These are phyloP conservation scores for Hypoxylon lienhwacheense DNA, from an alignment of 495 filamentous ascomycete species.

Conservation along the genomic window DNA sequence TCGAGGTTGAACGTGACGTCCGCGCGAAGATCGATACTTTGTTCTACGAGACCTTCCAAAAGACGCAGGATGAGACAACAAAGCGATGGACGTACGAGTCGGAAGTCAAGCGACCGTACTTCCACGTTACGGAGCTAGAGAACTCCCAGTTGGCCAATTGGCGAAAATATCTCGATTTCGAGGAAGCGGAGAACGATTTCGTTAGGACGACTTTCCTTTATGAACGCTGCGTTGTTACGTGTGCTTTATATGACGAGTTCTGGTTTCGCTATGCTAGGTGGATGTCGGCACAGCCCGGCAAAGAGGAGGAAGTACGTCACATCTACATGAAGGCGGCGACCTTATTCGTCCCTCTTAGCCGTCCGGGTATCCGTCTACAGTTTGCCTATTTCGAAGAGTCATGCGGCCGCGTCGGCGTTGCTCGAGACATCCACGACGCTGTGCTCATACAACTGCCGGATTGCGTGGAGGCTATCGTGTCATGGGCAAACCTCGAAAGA, in stretches of 20 bases:
- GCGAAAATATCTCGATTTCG: slow-evolving; percentile 96
- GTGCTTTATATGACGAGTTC: slow-evolving; percentile 94
- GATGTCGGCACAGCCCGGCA: slow-evolving; percentile 82
- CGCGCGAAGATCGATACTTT: slow-evolving; percentile 75
- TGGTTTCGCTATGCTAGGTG: slow-evolving; percentile 97
- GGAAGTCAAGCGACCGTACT: slow-evolving; percentile 94
- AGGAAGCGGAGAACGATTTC: slow-evolving; percentile 83
- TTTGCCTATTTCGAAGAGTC: slow-evolving; percentile 96
- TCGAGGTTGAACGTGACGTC: slow-evolving; percentile 83
- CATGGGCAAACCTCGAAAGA: slow-evolving; percentile 84
- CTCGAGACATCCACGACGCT: slow-evolving; percentile 79
- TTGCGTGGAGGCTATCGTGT: slow-evolving; percentile 83
- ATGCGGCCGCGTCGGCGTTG: slow-evolving; percentile 70
- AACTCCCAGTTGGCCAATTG: slow-evolving; percentile 86
- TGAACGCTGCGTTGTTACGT: slow-evolving; percentile 89
- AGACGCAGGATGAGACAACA: slow-evolving; percentile 83
- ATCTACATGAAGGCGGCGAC: slow-evolving; percentile 88
- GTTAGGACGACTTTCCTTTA: slow-evolving; percentile 79
- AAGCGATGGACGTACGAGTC: slow-evolving; percentile 96
- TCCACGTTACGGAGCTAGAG: slow-evolving; percentile 92
- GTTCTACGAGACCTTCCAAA: slow-evolving; percentile 78
- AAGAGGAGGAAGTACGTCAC: slow-evolving; percentile 88
- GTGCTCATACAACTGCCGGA: slow-evolving; percentile 68
- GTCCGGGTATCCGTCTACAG: slow-evolving; percentile 78
- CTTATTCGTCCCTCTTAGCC: slow-evolving; percentile 80